These are phyloP conservation scores for Carpinus fangiana DNA, from an alignment of 306 rosid genomes.

Conservation along the genomic window DNA sequence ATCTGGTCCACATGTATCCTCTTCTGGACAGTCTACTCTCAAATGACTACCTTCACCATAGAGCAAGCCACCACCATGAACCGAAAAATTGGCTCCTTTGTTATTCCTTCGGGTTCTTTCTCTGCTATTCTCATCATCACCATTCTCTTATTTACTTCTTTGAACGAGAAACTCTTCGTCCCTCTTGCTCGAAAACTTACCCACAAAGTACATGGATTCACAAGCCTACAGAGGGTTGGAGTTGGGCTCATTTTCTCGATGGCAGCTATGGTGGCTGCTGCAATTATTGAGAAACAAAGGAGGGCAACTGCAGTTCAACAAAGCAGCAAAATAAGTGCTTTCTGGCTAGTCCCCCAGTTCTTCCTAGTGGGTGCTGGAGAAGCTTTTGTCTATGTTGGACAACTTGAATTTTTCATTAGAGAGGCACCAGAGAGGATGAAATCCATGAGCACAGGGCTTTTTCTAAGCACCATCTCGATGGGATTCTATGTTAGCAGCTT, in stretches of 20 bases:
- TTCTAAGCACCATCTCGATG: slow-evolving; percentile 82
- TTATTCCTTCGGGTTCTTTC: slow-evolving; percentile 76
- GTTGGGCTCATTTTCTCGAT: slow-evolving; percentile 71
- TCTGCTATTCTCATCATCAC: slow-evolving; percentile 70
- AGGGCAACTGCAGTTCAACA: slow-evolving; percentile 36
- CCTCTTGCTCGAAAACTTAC: slow-evolving; percentile 80
- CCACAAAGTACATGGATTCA: slow-evolving; percentile 69
- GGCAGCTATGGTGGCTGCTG: slow-evolving; percentile 72
- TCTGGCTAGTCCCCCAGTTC: slow-evolving; percentile 95
- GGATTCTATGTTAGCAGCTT: slow-evolving; percentile 86
- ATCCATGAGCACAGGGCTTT: slow-evolving; percentile 94
- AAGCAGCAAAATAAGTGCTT: slow-evolving; percentile 52
- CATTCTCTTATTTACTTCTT: slow-evolving; percentile 79
- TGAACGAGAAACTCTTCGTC: slow-evolving; percentile 68
- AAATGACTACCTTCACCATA: slow-evolving; percentile 89
- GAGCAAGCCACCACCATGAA: slow-evolving; percentile 97
- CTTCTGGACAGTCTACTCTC: slow-evolving; percentile 94
- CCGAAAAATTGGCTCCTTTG: slow-evolving; percentile 52
- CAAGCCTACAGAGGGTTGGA: slow-evolving; percentile 94
- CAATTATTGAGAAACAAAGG: slow-evolving; percentile 62
- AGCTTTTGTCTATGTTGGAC: slow-evolving; percentile 95
- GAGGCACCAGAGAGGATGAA: slow-evolving; percentile 97
- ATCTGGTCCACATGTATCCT: slow-evolving; percentile 95
- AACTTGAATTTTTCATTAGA: slow-evolving; percentile 90
- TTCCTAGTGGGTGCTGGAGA: slow-evolving; percentile 91